A percentile compares a stretch with the other conserved stretches of the same genome.
Conservation (phyloP, 148 eudicot species). For the Pouteria glomerata region DNA sequence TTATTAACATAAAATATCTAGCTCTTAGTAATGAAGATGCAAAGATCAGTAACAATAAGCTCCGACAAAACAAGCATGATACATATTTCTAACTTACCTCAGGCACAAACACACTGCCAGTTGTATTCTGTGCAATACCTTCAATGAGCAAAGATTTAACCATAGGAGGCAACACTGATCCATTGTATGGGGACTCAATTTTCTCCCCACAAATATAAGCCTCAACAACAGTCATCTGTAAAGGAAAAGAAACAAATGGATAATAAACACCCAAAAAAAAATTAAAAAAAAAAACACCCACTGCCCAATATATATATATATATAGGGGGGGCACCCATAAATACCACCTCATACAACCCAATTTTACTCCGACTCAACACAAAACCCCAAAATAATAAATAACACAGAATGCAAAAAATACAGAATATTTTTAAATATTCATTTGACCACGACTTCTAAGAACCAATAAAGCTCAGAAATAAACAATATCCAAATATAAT, state of each 20-base stretch:
- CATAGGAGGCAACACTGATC: slow-evolving; percentile 38
- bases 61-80: background rate
- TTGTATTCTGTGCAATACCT: slow-evolving; percentile 72
- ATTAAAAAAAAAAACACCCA: background rate
- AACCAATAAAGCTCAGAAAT: too few relatives aligned
- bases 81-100: slow-evolving; percentile 43
- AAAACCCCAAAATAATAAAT: too few relatives aligned
- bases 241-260: too few relatives aligned
- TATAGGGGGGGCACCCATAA: too few relatives aligned
- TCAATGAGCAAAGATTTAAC: slow-evolving; percentile 47
- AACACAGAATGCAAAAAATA: too few relatives aligned
- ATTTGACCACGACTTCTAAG: too few relatives aligned
- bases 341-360: too few relatives aligned
- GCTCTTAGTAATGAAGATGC: background rate
- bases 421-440: too few relatives aligned
- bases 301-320: too few relatives aligned
- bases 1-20: background rate
- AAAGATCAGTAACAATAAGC: background rate
- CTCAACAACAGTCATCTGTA: slow-evolving; percentile 78
- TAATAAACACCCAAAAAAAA: slow-evolving; percentile 51
- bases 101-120: slow-evolving; percentile 81
- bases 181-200: slow-evolving; percentile 41
- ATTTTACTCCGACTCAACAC: too few relatives aligned
- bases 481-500: too few relatives aligned
- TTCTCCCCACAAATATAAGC: slow-evolving; percentile 53